These are phyloP conservation scores for Mycocentrospora acerina DNA, from an alignment of 2,329 filamentous ascomycete genomes.

Conservation along the genomic window DNA sequence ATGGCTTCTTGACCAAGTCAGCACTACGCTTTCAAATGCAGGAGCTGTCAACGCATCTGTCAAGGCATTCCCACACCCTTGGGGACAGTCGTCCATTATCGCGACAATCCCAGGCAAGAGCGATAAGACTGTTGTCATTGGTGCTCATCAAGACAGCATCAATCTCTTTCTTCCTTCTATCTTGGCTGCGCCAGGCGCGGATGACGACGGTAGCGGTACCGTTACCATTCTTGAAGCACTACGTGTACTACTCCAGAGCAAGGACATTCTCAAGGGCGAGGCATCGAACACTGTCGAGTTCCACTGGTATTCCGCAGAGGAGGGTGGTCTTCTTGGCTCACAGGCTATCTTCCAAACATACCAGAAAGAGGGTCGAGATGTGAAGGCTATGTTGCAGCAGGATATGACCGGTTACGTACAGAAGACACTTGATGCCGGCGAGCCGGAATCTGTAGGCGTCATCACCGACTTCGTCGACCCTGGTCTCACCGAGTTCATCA, in stretches of 20 bases:
- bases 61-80: constrained; percentile 75
- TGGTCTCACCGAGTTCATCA: constrained; percentile 84
- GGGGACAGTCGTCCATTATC: constrained; percentile 90
- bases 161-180: constrained; percentile 87
- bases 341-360: constrained; percentile 88
- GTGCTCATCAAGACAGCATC: constrained; percentile 80
- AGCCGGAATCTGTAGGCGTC: constrained; percentile 83
- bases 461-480: constrained; percentile 90
- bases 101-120: constrained; percentile 85
- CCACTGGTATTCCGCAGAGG: constrained; percentile 93
- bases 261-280: constrained; percentile 69
- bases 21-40: constrained; percentile 68
- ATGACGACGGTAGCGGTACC: constrained; percentile 90
- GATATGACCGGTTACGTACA: constrained; percentile 88
- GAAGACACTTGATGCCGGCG: constrained; percentile 77
- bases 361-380: constrained; percentile 67
- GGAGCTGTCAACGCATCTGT: constrained; percentile 71
- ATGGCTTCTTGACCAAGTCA: constrained; percentile 79
- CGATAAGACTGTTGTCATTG: constrained; percentile 82
- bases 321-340: constrained; percentile 82
- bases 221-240: constrained; percentile 94
- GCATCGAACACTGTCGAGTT: constrained; percentile 89
- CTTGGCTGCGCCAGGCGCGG: constrained; percentile 85
- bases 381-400: constrained; percentile 97
- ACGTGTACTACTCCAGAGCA: constrained; percentile 73